Evolutionary conservation across 2,329 filamentous ascomycete genomes (phyloP).

Genomic region (Amphichorda felina): DNA sequence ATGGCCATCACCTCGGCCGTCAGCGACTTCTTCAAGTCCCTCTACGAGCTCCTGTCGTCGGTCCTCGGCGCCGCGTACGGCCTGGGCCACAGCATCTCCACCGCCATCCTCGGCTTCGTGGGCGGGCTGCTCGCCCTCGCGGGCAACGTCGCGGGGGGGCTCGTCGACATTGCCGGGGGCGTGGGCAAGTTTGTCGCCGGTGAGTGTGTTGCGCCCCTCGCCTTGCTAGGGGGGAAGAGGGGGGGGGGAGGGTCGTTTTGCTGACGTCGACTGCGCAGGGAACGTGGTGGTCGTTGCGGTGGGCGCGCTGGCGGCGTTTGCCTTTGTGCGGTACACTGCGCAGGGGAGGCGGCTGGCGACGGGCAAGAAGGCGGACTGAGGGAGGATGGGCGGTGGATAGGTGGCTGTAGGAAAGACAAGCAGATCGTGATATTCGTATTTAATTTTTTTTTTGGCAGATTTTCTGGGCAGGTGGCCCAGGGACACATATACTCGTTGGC

Average conservation of each 20-base stretch:
- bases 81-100: conserved; percentile 19
- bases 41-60: conserved; percentile 27
- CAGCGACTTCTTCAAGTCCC: conserved; percentile 25
- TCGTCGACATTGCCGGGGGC: conserved; percentile 23
- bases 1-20: conserved; percentile 70
- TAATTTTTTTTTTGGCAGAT: no score
- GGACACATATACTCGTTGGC: no score
- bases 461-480: no score
- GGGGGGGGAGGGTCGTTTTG: not conserved
- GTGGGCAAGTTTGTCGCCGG: conserved; percentile 25
- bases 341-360: conserved; percentile 14
- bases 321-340: conserved; percentile 20
- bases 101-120: conserved; percentile 21
- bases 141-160: conserved; percentile 20
- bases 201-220: conserved; percentile 9
- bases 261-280: no score
- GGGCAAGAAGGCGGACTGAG: conserved; percentile 18
- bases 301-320: conserved; percentile 18
- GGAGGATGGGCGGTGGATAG: not conserved
- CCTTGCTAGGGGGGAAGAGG: not conserved
- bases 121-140: conserved; percentile 22
- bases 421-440: no score
- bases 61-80: conserved; percentile 20
- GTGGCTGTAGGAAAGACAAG: no score
- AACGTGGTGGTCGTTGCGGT: conserved; percentile 22